These are phyloP conservation scores for Aquilaria malaccensis DNA, from an alignment of 345 rosid genomes.

Conservation along the genomic window DNA sequence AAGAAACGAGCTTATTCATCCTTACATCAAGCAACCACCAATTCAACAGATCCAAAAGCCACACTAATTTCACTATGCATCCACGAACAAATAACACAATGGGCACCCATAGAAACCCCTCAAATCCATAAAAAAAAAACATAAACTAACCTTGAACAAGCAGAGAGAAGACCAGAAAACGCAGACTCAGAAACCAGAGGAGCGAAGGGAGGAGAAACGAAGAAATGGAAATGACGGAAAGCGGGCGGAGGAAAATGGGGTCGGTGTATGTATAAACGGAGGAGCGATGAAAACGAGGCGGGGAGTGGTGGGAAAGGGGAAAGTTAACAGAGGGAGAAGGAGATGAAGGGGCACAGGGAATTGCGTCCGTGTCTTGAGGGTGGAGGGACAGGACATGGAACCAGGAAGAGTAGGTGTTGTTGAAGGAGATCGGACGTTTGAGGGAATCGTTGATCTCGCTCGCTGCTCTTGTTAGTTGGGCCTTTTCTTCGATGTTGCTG, in stretches of 20 bases:
- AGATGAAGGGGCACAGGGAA: slow-evolving; percentile 6
- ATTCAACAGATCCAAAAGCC: slow-evolving; percentile 6
- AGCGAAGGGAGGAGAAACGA: background rate
- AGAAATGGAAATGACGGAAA: background rate
- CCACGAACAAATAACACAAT: background rate
- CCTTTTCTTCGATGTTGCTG: background rate
- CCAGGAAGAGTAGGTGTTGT: too few species aligned
- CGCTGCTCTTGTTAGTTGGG: background rate
- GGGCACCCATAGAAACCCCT: slow-evolving; percentile 1
- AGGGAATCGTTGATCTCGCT: background rate
- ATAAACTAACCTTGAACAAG: background rate
- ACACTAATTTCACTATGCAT: background rate
- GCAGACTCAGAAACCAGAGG: slow-evolving; percentile 22
- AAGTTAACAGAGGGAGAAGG: slow-evolving; percentile 37
- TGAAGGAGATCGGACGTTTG: too few species aligned
- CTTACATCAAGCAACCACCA: too few species aligned
- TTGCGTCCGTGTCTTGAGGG: too few species aligned
- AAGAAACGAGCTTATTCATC: background rate
- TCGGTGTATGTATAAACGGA: slow-evolving; percentile 15
- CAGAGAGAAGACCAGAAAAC: slow-evolving; percentile 13
- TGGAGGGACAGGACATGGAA: too few species aligned
- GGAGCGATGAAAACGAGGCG: slow-evolving; percentile 29
- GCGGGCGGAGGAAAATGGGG: background rate
- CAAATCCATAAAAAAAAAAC: background rate
- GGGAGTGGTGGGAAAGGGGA: slow-evolving; percentile 1